Conservation (phyloP, 1,284 basidiomycete species). For the Apiotrichum brassicae region DNA sequence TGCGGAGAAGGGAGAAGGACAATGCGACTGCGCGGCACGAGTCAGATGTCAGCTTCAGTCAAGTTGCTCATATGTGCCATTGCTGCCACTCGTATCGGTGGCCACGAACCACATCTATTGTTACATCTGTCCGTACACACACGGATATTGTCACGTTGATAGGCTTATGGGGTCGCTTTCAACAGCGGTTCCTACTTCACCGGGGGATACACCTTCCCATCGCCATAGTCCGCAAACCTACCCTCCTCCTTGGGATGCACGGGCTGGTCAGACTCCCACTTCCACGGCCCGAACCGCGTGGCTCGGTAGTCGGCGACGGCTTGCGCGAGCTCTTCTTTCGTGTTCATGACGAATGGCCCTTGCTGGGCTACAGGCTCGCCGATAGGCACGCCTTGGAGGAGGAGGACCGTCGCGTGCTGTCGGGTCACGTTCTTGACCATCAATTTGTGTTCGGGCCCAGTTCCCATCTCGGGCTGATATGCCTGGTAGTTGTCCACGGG, state of each 20-base stretch:
- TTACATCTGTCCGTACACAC: too few relatives aligned
- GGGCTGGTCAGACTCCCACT: slow-evolving; percentile 5
- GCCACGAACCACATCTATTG: too few relatives aligned
- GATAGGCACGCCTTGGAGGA: slow-evolving; percentile 14
- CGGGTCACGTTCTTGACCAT: slow-evolving; percentile 8
- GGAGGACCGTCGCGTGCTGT: slow-evolving; percentile 5
- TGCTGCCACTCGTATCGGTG: too few relatives aligned
- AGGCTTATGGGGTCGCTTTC: too few relatives aligned
- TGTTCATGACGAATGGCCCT: slow-evolving; percentile 19
- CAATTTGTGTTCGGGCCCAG: slow-evolving; percentile 2
- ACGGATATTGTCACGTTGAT: too few relatives aligned
- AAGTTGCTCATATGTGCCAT: too few relatives aligned
- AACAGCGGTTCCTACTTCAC: slow-evolving; percentile 1
- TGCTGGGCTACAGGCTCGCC: slow-evolving; percentile 16
- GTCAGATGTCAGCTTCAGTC: too few relatives aligned
- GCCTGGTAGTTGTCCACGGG: slow-evolving; percentile 5
- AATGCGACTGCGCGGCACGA: too few relatives aligned
- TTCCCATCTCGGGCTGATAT: slow-evolving; percentile 1
- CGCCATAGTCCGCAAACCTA: slow-evolving; percentile 12
- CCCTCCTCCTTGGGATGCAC: slow-evolving; percentile 1
- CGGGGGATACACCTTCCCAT: slow-evolving; percentile 2
- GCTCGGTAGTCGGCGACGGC: slow-evolving; percentile 12
- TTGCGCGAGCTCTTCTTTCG: slow-evolving; percentile 12
- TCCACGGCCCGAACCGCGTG: slow-evolving; percentile 13
- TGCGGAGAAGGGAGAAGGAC: too few relatives aligned